Percentiles rank a stretch among this genome's conserved stretches.
Conservation (phyloP, 352 stramenopile species). For the Phytophthora syringae region DNA sequence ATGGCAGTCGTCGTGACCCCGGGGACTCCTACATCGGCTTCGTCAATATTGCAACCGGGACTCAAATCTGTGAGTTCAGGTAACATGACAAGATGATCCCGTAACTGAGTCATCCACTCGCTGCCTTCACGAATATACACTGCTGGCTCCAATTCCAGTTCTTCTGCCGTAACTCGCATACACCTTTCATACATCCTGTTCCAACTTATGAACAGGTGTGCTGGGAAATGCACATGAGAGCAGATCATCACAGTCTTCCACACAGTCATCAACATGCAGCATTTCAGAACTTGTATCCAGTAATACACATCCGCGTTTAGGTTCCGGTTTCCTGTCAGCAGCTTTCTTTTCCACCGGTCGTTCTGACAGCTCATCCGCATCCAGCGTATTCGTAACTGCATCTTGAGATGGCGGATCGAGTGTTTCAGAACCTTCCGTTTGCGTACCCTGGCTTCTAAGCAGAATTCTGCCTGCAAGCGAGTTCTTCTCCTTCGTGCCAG, state of each 20-base stretch:
- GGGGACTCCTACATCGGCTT: neutral
- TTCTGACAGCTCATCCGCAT: too few relatives aligned
- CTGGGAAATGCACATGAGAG: neutral
- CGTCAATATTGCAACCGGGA: neutral
- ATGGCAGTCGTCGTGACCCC: neutral
- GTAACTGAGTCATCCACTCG: constrained; percentile 1
- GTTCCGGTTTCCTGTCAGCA: too few relatives aligned
- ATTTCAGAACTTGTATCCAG: too few relatives aligned
- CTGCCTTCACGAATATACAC: constrained; percentile 5
- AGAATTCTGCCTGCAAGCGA: too few relatives aligned
- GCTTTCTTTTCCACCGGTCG: too few relatives aligned
- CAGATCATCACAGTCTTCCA: neutral
- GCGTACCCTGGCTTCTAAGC: too few relatives aligned
- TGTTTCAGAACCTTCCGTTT: too few relatives aligned
- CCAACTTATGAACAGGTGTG: neutral
- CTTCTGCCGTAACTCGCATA: neutral
- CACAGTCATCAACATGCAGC: neutral
- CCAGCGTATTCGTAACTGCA: too few relatives aligned
- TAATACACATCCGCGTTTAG: too few relatives aligned
- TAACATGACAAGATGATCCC: constrained; percentile 2
- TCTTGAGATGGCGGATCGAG: too few relatives aligned
- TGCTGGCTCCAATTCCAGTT: neutral
- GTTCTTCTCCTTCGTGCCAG: too few relatives aligned
- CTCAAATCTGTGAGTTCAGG: neutral
- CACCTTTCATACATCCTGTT: neutral